Evolutionary conservation across 805 yeast species (phyloP), one percentile per base, ranked within the genome.

Genomic region (Ogataea minuta): DNA sequence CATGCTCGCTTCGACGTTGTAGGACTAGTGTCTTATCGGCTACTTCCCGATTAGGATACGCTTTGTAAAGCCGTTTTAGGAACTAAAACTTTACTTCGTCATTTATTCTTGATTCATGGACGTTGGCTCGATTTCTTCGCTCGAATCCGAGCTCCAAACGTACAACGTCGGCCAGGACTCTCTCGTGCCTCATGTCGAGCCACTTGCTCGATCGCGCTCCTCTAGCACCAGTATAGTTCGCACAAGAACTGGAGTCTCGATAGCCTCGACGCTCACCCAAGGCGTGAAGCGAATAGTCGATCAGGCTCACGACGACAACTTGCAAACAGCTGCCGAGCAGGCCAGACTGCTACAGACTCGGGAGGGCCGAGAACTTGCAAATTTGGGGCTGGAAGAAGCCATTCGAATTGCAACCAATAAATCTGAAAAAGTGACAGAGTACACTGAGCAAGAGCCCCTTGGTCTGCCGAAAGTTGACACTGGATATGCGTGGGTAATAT

Each of bases 401-500:
- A 49, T 57, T 17, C 38, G 50, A 25, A 49, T 54, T 9, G 53
- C 57, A 11, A 44, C 53, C 4, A 39, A 41, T 27, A 41, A 32
- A 31, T 45, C 55, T 13, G 46, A 39, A 23, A 26, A 17, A 10
- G 14, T 11, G 9, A 30, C 9, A 6, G 11, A 12, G 31, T 11
- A 23, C 13, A 13, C 2, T n/a, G 37, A 33, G n/a, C 15, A 27
- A n/a, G n/a, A 24, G 6, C 29, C 13, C 20, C 6, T 23, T 7
- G 20, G 38, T 9, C 39, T 46, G 8, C 67, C 68, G 0, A 76
- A 77, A 9, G 31, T 41, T n/a, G 59, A 69, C 53, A 77, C 78
- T 15, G 85, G 86, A 0, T 78, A 79, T 48, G 81, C 81, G 3
- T 81, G 86, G 85, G 72, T 77, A 0, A 42, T 54, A 17, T 41